phyloP scores from a whole-genome alignment of 2,329 filamentous ascomycete species.

The Chaetomiaceae sp. region DNA sequence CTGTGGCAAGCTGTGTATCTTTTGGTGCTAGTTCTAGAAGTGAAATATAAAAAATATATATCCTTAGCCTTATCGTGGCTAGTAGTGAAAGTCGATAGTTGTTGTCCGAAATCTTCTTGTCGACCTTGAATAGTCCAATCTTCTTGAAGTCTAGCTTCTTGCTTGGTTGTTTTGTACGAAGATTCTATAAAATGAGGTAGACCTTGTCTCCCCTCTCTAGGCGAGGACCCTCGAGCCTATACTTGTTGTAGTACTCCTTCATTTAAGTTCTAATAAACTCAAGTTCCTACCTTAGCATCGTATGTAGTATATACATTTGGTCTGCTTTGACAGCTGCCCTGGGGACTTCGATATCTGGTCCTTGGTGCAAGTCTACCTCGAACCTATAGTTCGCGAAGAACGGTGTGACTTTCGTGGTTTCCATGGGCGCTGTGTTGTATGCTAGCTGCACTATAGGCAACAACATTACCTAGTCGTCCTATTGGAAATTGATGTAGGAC shows the following conservation, averaged over 20 bases:
- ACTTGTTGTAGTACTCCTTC: conserved; percentile 8
- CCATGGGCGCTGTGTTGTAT: conserved; percentile 16
- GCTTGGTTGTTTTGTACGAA: conserved; percentile 10
- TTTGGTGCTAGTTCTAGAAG: conserved; percentile 11
- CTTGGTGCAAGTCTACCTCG: conserved; percentile 11
- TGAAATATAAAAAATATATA: conserved; percentile 10
- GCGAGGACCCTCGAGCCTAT: conserved; percentile 13
- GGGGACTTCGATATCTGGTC: conserved; percentile 4
- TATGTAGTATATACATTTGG: conserved; percentile 1
- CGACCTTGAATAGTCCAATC: conserved; percentile 11
- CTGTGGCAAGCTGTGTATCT: background rate
- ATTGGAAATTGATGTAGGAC: conserved; percentile 18
- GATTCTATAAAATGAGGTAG: conserved; percentile 5
- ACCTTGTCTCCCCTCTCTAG: conserved; percentile 11
- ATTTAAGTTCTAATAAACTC: conserved; percentile 10
- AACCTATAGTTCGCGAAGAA: conserved; percentile 19
- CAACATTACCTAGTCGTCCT: conserved; percentile 20
- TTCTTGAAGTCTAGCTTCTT: conserved; percentile 13
- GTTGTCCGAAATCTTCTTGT: background rate
- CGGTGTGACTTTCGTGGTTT: conserved; percentile 14
- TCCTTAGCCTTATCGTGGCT: conserved; percentile 2
- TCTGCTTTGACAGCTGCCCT: conserved; percentile 5
- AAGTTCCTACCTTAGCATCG: conserved; percentile 5
- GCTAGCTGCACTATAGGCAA: conserved; percentile 16
- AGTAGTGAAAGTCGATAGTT: conserved; percentile 7